A percentile compares a stretch with the other conserved stretches of the same genome.
Conservation (phyloP, 163 green algal species). For the Chlorella variabilis region DNA sequence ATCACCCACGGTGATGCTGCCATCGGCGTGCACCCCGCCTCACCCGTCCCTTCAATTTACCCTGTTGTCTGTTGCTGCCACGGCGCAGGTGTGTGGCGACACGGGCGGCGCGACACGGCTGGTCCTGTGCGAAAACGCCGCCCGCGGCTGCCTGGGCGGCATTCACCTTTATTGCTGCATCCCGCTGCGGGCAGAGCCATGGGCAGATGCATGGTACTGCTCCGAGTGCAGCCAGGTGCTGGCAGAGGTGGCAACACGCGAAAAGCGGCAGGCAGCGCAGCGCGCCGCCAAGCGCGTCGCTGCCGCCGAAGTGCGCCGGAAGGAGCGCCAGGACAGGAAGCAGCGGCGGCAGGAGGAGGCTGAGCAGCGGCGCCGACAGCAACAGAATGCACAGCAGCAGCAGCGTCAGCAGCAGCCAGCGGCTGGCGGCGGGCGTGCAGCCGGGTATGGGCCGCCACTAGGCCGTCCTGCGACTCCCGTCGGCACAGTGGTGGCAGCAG, state of each 20-base stretch:
- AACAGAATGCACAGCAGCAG: neutral
- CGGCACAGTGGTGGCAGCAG: neutral
- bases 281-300: neutral
- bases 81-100: slow-evolving; percentile 33
- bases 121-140: slow-evolving; percentile 21
- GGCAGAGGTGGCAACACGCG: neutral
- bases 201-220: slow-evolving; percentile 29
- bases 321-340: neutral
- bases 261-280: neutral
- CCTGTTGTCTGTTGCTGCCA: no score
- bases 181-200: slow-evolving; percentile 8
- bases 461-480: neutral
- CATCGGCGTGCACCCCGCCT: no score
- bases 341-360: neutral
- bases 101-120: slow-evolving; percentile 4
- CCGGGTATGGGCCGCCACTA: no score
- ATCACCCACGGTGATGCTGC: no score
- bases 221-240: neutral
- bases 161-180: slow-evolving; percentile 33
- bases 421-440: no score
- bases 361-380: neutral
- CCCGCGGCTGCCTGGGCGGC: slow-evolving; percentile 22
- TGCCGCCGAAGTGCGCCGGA: neutral
- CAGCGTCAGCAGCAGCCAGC: neutral
- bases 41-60: no score